Evolutionary conservation across 2,329 filamentous ascomycete genomes (phyloP), one percentile per base, ranked within the genome.

Genomic region (Cercospora canescens): DNA sequence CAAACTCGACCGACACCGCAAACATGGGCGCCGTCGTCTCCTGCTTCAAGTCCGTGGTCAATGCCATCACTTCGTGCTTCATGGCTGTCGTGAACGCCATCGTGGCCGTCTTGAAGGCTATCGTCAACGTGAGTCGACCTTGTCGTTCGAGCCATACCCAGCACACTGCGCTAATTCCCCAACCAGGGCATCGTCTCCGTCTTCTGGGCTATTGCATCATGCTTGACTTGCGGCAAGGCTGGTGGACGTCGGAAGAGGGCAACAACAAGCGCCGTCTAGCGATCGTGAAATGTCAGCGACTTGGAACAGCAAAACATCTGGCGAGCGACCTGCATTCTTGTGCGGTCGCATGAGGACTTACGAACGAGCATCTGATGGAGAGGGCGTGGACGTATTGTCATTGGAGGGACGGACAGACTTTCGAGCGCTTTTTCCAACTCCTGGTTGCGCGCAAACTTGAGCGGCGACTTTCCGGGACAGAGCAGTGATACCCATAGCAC

Each of bases 1-100:
- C 50, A 16, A 37, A 45, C 41, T 59, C 35, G 14, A 34, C 59
- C 39, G 11, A 60, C 48, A 60, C 56, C 59, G 28, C 65, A 39
- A 50, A 26, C 26, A 58, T 95, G 92, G 92, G 92, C 82, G 91
- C 90, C 80, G 89, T 95, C 76, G 84, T 93, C 30, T 57, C 32
- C 55, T 59, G 57, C 56, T 79, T 82, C 73, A 70, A 79, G 63
- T 71, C 76, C 67, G 70, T 82, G 71, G 78, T 83, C 75, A 76
- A 78, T 65, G 80, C 80, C 52, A 82, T 83, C 71, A 81, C 80
- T 67, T 75, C 77, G 67, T 79, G 77, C 62, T 70, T 71, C 64
- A 71, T 71, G 69, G 72, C 77, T 67, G 72, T 83, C 71, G 78
- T 84, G 75, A 78, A 79, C 68, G 81, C 81, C 59, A 82, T 83